Evolutionary conservation across 202 grass and related monocot species (phyloP), one percentile per base, ranked within the genome.

Genomic region (Panicum virgatum): DNA sequence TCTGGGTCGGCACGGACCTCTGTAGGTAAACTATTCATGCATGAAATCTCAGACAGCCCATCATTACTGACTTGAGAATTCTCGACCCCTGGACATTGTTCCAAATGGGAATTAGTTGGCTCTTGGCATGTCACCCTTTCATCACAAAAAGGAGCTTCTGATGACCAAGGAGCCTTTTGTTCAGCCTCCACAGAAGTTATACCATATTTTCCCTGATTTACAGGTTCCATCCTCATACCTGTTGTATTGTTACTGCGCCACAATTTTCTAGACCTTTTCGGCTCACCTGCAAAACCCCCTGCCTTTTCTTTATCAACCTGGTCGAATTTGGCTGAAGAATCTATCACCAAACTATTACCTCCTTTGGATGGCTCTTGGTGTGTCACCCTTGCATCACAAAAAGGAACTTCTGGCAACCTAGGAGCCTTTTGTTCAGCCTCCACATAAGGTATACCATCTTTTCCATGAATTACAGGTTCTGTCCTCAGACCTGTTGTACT

Each of bases 41-140:
- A 78, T 73, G 62, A 67, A 62, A 25, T 69, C 16, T 85, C 85
- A 66, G 79, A 50, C 58, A 18, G 53, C 9, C 9, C 29, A 69
- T 75, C 82, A 70, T 81, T 58, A 74, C 48, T 37, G 37, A 7
- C 56, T 78, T 79, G 50, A 80, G 60, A 82, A 76, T 72, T 81
- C 45, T 14, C 60, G 65, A 40, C 1, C 19, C 50, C 80, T 32
- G 70, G 25, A 83, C 34, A 30, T 80, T 86, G 47, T 56, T 86
- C 58, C 18, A 79, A 61, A 64, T 54, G 62, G 54, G 47, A 62
- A 76, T 76, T 25, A 0, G 36, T 50, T 85, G 37, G 43, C 65
- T 89, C 81, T 80, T 82, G 48, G 45, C 57, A 52, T 63, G 54
- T 22, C 43, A 16, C n/a, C 29, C 62, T 83, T 86, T 89, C 73